Evolutionary conservation across 208 protist genomes (phyloP).

Genomic region (Lotmaria passim): DNA sequence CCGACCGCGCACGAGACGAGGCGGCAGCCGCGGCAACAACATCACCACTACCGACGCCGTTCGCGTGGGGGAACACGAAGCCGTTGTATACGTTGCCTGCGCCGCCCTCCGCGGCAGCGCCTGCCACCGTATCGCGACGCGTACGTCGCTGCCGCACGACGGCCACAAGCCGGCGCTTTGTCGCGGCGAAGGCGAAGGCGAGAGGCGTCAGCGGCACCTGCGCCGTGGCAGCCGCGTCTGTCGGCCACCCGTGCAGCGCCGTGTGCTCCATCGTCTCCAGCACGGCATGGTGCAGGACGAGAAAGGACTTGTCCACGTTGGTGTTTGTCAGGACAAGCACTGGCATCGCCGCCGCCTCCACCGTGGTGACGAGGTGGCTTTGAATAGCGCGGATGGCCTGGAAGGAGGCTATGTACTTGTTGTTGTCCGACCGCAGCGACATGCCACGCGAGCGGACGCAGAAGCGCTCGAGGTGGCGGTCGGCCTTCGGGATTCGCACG

Average conservation of each 20-base stretch:
- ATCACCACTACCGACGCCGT: background rate
- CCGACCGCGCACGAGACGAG: slow-evolving; percentile 23
- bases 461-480: slow-evolving; percentile 89
- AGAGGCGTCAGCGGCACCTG: slow-evolving; percentile 24
- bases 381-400: slow-evolving; percentile 90
- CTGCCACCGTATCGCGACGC: background rate
- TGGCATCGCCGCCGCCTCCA: slow-evolving; percentile 34
- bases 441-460: slow-evolving; percentile 90
- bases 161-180: slow-evolving; percentile 19
- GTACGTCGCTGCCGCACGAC: slow-evolving; percentile 30
- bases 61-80: background rate
- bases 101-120: background rate
- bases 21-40: background rate
- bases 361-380: slow-evolving; percentile 45
- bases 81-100: too few relatives aligned
- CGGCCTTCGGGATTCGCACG: slow-evolving; percentile 85
- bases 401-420: slow-evolving; percentile 92
- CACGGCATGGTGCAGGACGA: slow-evolving; percentile 69
- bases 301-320: slow-evolving; percentile 88
- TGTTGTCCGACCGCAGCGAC: slow-evolving; percentile 76
- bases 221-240: slow-evolving; percentile 8
- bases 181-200: slow-evolving; percentile 21
- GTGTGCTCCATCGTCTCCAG: slow-evolving; percentile 62
- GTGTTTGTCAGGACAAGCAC: slow-evolving; percentile 89
- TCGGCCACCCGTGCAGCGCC: slow-evolving; percentile 35